Base-by-base conservation (phyloP, 2,329 filamentous ascomycete genomes). In the Sphaerulina vaccinii region DNA sequence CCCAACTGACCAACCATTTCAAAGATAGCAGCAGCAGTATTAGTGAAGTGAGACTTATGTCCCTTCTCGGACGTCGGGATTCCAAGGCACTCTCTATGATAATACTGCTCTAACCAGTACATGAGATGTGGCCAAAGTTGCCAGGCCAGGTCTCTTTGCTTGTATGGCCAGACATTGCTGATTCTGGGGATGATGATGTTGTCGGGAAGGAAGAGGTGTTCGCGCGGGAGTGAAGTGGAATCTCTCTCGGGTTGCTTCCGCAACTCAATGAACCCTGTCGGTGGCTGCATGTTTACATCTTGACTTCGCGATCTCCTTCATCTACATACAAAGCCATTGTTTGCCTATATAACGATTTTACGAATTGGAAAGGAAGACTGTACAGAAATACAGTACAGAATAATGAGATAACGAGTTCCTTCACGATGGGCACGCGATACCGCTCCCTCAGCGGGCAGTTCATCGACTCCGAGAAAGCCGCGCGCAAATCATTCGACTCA, bases 381-480 rank as follows among this genome's bases (percentile, higher is more conserved):
- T 4, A 32, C 27, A 7, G 1, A 32, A 3, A 32, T 29, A 18
- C 32, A 33, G 33, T 10, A 38, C 48, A 27, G 15, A 19, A 43
- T n/a, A n/a, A n/a, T n/a, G n/a, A n/a, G n/a, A n/a, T n/a, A n/a
- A n/a, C n/a, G n/a, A n/a, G n/a, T 22, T 2, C 22, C 36, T 15
- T 15, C 35, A 44, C 24, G 5, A 60, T 60, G 57, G 57, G 52
- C 33, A 49, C 57, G 43, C 62, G 64, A 47, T 68, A 68, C 47
- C 60, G 66, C 32, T 66, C 64, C 38, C 60, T 68, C 45, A 66
- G 63, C 24, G 66, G 66, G 47, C 58, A 60, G 21, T 55, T 62
- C 32, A 40, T 67, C 39, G 65, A 68, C 56, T 59, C 67, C 39
- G 73, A 75, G 45, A 75, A 75, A 55, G 65, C n/a, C n/a, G n/a